These are phyloP conservation scores for Cercospora sesami DNA, from an alignment of 2,329 filamentous ascomycete species.

Conservation along the genomic window DNA sequence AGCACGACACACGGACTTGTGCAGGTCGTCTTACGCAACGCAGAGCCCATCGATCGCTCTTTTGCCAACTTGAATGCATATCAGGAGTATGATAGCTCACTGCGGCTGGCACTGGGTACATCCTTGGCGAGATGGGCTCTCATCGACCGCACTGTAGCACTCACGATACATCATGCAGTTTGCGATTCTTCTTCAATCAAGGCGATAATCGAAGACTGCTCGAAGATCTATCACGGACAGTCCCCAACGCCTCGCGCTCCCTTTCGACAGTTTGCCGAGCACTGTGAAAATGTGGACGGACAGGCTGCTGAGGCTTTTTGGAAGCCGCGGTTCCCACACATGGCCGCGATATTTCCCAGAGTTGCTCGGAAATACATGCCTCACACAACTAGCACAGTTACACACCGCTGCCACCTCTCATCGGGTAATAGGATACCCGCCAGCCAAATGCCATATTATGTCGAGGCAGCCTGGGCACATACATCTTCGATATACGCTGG, in stretches of 20 bases:
- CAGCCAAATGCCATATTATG: background rate
- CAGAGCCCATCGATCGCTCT: background rate
- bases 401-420: background rate
- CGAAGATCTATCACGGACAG: background rate
- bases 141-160: background rate
- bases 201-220: background rate
- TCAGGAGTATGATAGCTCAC: background rate
- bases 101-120: background rate
- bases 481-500: background rate
- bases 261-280: background rate
- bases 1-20: background rate
- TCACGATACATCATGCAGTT: background rate
- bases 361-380: background rate
- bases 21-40: background rate
- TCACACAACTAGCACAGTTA: background rate
- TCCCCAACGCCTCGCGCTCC: background rate
- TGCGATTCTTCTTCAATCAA: background rate
- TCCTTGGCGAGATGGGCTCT: background rate
- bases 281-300: background rate
- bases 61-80: background rate
- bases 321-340: background rate
- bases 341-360: background rate
- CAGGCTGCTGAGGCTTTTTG: background rate
- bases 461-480: background rate
- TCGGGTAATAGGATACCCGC: background rate